Conservation (phyloP, 2,329 filamentous ascomycete species). For the Diplodia corticola region DNA sequence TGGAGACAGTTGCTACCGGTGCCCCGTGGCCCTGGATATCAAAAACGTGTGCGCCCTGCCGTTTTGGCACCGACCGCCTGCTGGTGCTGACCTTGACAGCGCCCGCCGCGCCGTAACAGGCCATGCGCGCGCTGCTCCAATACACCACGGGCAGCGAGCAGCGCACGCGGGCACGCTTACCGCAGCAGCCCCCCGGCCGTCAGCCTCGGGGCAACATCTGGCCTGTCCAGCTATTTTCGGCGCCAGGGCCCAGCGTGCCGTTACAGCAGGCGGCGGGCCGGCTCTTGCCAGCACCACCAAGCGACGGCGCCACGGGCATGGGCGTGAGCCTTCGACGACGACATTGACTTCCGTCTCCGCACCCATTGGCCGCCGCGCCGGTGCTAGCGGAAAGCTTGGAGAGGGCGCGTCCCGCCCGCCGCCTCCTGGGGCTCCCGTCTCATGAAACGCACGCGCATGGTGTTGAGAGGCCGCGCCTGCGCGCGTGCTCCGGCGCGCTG, state of each 20-base stretch:
- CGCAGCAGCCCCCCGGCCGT: conserved; percentile 5
- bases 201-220: conserved; percentile 18
- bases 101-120: neutral
- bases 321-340: neutral
- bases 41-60: conserved; percentile 15
- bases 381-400: conserved; percentile 15
- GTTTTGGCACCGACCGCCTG: neutral
- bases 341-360: neutral
- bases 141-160: neutral
- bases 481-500: neutral
- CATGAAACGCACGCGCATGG: conserved; percentile 16
- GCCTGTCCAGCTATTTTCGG: conserved; percentile 14
- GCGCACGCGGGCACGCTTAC: neutral
- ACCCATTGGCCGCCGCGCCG: conserved; percentile 10
- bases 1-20: neutral
- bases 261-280: conserved; percentile 11
- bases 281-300: conserved; percentile 3
- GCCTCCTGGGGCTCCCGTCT: conserved; percentile 6
- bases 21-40: conserved; percentile 14
- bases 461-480: conserved; percentile 11
- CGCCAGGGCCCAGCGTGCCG: neutral
- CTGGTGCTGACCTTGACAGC: conserved; percentile 1
- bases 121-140: conserved; percentile 8
- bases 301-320: conserved; percentile 16
- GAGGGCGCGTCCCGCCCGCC: conserved; percentile 2